These are phyloP conservation scores for Penicillium sp. DNA, from an alignment of 2,329 filamentous ascomycete genomes.

Conservation along the genomic window DNA sequence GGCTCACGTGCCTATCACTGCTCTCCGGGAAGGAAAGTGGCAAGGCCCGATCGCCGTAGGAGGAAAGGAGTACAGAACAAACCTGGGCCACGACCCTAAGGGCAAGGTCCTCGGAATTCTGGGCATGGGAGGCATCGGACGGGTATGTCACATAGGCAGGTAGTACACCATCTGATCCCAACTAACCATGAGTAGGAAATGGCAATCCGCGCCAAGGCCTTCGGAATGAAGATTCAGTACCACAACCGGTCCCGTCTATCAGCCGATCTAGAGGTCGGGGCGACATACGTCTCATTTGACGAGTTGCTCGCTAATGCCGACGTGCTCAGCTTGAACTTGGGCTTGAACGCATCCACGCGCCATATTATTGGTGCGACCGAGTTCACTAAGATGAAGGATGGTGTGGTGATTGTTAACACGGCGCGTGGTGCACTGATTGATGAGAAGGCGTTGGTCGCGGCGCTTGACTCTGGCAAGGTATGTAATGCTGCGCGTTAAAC, in stretches of 20 bases:
- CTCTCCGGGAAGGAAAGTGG: conserved; percentile 44
- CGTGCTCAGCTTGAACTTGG: conserved; percentile 48
- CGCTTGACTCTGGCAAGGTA: conserved; percentile 47
- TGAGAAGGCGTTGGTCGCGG: conserved; percentile 47
- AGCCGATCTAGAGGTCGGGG: conserved; percentile 41
- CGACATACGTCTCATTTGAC: conserved; percentile 47
- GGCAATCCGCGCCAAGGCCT: conserved; percentile 44
- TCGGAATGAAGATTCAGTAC: conserved; percentile 49
- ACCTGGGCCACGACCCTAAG: conserved; percentile 46
- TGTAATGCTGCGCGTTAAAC: background rate
- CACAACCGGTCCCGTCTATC: conserved; percentile 46
- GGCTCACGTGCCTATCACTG: conserved; percentile 42
- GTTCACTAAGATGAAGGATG: conserved; percentile 47
- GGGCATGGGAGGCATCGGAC: conserved; percentile 50
- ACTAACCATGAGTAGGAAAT: conserved; percentile 38
- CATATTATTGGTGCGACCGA: conserved; percentile 49
- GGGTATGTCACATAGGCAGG: conserved; percentile 31
- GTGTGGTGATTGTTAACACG: conserved; percentile 46
- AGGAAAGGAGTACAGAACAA: conserved; percentile 18
- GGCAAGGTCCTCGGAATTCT: conserved; percentile 48
- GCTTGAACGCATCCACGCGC: conserved; percentile 44
- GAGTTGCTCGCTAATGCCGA: conserved; percentile 47
- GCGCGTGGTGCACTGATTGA: conserved; percentile 47
- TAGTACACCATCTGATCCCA: background rate
- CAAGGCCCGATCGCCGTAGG: conserved; percentile 31